Conservation (phyloP, 441 rosid genomes). For the Melastoma candidum region DNA sequence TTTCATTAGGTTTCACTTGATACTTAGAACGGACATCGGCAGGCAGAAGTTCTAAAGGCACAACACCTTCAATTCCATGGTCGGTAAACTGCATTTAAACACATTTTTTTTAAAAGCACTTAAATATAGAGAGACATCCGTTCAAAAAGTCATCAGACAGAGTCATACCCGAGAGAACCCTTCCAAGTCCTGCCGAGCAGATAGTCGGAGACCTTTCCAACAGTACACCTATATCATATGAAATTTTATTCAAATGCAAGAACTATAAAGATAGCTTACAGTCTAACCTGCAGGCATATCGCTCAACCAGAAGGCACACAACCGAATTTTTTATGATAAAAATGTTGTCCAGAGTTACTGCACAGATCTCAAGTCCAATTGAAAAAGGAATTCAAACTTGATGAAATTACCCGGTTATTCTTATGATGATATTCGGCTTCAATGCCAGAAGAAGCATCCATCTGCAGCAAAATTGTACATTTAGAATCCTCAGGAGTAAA, state of each 20-base stretch:
- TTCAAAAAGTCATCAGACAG: neutral
- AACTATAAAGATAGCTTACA: neutral
- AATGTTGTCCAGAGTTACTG: neutral
- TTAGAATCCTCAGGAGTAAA: constrained; percentile 5
- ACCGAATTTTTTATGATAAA: neutral
- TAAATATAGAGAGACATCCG: too few relatives aligned
- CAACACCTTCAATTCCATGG: constrained; percentile 91
- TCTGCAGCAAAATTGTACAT: constrained; percentile 34
- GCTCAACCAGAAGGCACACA: neutral
- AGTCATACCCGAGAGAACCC: constrained; percentile 80
- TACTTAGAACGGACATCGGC: constrained; percentile 68
- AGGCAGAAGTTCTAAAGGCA: constrained; percentile 81
- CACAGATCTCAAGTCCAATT: too few relatives aligned
- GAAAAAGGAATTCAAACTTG: neutral
- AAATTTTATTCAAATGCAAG: neutral
- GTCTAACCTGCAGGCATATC: neutral
- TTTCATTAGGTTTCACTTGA: constrained; percentile 76
- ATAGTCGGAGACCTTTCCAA: constrained; percentile 93
- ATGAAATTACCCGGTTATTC: constrained; percentile 53
- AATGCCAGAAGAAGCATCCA: constrained; percentile 92
- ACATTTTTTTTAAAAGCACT: too few relatives aligned
- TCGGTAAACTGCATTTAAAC: constrained; percentile 69
- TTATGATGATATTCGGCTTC: constrained; percentile 95
- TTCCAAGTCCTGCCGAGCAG: constrained; percentile 96
- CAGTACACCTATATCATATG: constrained; percentile 66